Conservation (phyloP, 2,329 filamentous ascomycete species). For the Knufia petricola region DNA sequence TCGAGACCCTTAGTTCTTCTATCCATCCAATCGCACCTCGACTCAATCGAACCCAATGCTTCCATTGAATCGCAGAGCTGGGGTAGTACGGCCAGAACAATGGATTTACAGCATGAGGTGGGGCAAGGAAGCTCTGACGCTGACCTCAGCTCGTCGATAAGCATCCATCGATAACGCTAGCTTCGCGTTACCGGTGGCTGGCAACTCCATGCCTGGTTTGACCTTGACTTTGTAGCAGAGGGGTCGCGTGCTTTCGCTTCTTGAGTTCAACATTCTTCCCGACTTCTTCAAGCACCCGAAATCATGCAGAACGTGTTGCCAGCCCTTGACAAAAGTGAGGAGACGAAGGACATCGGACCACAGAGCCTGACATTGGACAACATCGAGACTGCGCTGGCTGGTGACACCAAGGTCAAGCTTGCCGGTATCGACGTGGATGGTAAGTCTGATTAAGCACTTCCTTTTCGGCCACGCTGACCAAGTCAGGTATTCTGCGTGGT, state of each 20-base stretch:
- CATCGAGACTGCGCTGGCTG: conserved; percentile 55
- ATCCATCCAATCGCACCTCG: background rate
- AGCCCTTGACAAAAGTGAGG: background rate
- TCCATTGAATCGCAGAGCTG: background rate
- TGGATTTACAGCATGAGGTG: background rate
- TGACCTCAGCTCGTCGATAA: too few species aligned
- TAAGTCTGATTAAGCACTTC: conserved; percentile 9
- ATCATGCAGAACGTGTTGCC: conserved; percentile 4
- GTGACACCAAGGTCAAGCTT: conserved; percentile 75
- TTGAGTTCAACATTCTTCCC: background rate
- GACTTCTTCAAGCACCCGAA: too few species aligned
- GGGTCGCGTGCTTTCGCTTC: background rate
- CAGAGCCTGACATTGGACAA: conserved; percentile 49
- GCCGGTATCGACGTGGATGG: conserved; percentile 83
- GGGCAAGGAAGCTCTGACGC: background rate
- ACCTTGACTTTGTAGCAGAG: background rate
- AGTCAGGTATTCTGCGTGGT: conserved; percentile 56
- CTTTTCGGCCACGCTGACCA: background rate
- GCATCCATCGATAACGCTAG: too few species aligned
- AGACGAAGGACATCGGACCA: conserved; percentile 10
- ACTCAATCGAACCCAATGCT: background rate
- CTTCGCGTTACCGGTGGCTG: too few species aligned
- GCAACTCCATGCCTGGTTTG: too few species aligned
- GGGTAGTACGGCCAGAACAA: background rate
- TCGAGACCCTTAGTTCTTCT: background rate